Evolutionary conservation across 768 basidiomycete species (phyloP), one percentile per base, ranked within the genome.

Genomic region (Pleurotus tuber-regium): DNA sequence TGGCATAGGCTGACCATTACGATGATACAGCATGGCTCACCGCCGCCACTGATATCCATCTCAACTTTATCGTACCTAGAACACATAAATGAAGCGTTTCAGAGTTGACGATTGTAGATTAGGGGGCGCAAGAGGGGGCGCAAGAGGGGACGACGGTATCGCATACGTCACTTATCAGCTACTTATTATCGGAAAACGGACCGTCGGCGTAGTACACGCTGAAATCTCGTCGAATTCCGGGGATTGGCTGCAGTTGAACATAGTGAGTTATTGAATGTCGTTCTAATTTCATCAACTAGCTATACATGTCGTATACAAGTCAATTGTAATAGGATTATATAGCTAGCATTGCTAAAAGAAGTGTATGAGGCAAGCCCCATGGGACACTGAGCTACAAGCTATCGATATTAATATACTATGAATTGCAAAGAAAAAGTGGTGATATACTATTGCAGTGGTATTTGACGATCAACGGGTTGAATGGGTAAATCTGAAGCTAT

Each of bases 261-360:
- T 19, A 18, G 3, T 4, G 10, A 11, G 40, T 19, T 7, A 42
- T 9, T 36, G 14, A 24, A 8, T 31, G 7, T 42, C 40, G 6
- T 42, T 42, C 19, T 25, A 44, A 14, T 24, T 12, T 14, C 26
- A 44, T 44, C n/a, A 25, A 14, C 43, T 44, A 44, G 43, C 43
- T 44, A 44, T 26, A 26, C 43, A 16, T 16, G 5, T 16, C 25
- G 9, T 28, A 26, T 44, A 44, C 43, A 44, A 44, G 43, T 44
- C 43, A 44, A 44, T 44, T 44, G 43, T 44, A 30, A n/a, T 26
- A 44, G 25, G 28, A 44, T 44, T 44, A 44, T 18, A 44, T 44
- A 44, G 43, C 43, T 28, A 30, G 23, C 19, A 26, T n/a, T 44
- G 25, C n/a, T n/a, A n/a, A n/a, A n/a, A n/a, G n/a, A n/a, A 29